phyloP scores from a whole-genome alignment of 2,329 filamentous ascomycete species.

The Didymella glomerata region DNA sequence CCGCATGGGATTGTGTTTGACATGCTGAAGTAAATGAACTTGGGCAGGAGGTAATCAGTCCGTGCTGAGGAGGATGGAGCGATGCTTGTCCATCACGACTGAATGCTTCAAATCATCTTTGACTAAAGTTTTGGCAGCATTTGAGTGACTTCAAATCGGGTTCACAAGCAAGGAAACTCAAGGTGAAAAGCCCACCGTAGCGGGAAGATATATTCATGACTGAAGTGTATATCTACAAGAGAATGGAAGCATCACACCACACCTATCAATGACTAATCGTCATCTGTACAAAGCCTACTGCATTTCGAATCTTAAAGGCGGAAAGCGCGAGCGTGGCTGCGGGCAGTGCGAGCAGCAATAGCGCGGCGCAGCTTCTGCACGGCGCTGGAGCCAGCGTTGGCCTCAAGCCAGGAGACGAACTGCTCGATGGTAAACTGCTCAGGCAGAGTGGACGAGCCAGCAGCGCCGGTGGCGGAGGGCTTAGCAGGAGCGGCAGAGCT shows the following conservation, averaged over 20 bases:
- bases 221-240: conserved; percentile 43
- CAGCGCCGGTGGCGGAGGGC: conserved; percentile 14
- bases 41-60: neutral
- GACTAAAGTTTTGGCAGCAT: no score
- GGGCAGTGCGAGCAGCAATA: conserved; percentile 32
- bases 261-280: conserved; percentile 2
- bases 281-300: neutral
- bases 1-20: conserved; percentile 46
- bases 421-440: conserved; percentile 45
- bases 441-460: conserved; percentile 30
- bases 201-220: conserved; percentile 31
- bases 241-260: conserved; percentile 33
- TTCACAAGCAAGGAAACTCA: neutral
- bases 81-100: no score
- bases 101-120: no score
- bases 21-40: conserved; percentile 27
- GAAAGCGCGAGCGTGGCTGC: conserved; percentile 43
- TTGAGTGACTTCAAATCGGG: no score
- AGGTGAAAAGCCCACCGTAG: conserved; percentile 10
- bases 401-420: conserved; percentile 46
- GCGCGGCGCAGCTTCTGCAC: conserved; percentile 38
- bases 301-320: conserved; percentile 24
- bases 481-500: conserved; percentile 13
- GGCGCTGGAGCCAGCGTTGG: conserved; percentile 34
- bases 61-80: no score